Percentiles rank a stretch among this genome's conserved stretches.
Evolutionary conservation across 768 basidiomycete genomes (phyloP).

Genomic region (Tylopilus cervinicoccineus): DNA sequence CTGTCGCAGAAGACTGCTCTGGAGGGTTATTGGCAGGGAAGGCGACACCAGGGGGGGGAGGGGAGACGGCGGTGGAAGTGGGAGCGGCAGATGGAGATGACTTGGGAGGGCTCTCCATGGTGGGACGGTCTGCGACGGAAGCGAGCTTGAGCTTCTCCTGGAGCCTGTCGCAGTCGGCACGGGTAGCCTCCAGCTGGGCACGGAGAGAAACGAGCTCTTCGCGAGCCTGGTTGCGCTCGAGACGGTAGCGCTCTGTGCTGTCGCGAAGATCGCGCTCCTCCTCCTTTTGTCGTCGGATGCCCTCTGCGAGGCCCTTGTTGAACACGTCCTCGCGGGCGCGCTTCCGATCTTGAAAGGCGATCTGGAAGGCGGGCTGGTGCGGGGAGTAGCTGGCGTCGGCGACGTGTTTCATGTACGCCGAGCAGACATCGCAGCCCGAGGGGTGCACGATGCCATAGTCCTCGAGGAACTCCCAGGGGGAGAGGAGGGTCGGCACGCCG

Average conservation of each 20-base stretch:
- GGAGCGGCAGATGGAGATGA: slow-evolving; percentile 5
- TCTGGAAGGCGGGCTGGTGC: slow-evolving; percentile 37
- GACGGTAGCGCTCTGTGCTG: slow-evolving; percentile 30
- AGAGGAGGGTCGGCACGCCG: slow-evolving; percentile 31
- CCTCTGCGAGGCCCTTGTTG: slow-evolving; percentile 38
- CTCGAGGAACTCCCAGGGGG: slow-evolving; percentile 39
- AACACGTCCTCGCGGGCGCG: slow-evolving; percentile 36
- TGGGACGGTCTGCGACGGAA: not conserved
- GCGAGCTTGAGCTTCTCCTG: slow-evolving; percentile 20
- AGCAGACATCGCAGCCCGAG: slow-evolving; percentile 36
- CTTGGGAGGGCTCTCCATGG: not conserved
- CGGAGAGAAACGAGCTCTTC: slow-evolving; percentile 32
- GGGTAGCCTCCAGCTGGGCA: slow-evolving; percentile 31
- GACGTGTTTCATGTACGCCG: slow-evolving; percentile 39
- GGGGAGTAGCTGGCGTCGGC: slow-evolving; percentile 37
- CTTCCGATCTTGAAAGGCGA: slow-evolving; percentile 38
- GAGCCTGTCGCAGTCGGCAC: slow-evolving; percentile 32
- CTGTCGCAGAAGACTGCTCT: slow-evolving; percentile 7
- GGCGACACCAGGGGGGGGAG: slow-evolving; percentile 1
- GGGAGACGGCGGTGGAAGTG: not conserved
- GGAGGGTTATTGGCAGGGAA: slow-evolving; percentile 5
- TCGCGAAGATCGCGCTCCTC: slow-evolving; percentile 35
- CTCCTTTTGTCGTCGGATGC: slow-evolving; percentile 38
- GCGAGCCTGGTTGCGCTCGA: slow-evolving; percentile 35
- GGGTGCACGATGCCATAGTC: slow-evolving; percentile 39